A percentile compares a stretch with the other conserved stretches of the same genome.
Evolutionary conservation across 2,329 filamentous ascomycete species (phyloP).

Genomic region (Aspergillus sp.): DNA sequence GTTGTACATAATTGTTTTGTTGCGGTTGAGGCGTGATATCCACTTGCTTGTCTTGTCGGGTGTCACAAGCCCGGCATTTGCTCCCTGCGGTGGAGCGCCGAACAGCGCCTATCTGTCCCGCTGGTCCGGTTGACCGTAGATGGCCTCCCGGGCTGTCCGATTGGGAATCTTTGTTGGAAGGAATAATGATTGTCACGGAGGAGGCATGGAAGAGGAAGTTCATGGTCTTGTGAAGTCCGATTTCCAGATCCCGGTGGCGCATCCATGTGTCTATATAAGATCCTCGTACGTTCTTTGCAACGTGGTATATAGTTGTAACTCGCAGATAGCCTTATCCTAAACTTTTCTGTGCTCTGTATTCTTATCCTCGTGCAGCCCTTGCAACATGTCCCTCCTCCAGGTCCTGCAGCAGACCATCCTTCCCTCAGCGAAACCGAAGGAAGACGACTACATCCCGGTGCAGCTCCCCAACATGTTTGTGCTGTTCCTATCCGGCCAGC

Average conservation of each 20-base stretch:
- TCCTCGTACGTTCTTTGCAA: too few species aligned
- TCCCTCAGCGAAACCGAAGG: neutral
- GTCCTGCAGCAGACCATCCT: neutral
- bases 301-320: too few species aligned
- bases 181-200: too few species aligned
- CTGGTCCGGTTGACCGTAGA: too few species aligned
- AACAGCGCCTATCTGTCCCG: neutral
- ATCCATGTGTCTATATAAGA: too few species aligned
- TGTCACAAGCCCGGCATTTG: neutral
- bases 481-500: slow-evolving; percentile 25
- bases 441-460: slow-evolving; percentile 4
- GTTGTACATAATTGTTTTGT: too few species aligned
- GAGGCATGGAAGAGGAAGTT: too few species aligned
- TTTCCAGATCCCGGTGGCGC: too few species aligned
- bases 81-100: neutral
- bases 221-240: too few species aligned
- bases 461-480: slow-evolving; percentile 27
- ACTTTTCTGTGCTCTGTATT: neutral
- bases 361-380: neutral
- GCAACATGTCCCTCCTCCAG: neutral
- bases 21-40: neutral
- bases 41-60: neutral
- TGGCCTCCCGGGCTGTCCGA: too few species aligned
- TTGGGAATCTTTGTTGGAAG: too few species aligned
- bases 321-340: too few species aligned